Percentiles rank a stretch among this genome's conserved stretches.
Conservation (phyloP, 1,284 basidiomycete genomes). For the Fomitopsis pinicola region DNA sequence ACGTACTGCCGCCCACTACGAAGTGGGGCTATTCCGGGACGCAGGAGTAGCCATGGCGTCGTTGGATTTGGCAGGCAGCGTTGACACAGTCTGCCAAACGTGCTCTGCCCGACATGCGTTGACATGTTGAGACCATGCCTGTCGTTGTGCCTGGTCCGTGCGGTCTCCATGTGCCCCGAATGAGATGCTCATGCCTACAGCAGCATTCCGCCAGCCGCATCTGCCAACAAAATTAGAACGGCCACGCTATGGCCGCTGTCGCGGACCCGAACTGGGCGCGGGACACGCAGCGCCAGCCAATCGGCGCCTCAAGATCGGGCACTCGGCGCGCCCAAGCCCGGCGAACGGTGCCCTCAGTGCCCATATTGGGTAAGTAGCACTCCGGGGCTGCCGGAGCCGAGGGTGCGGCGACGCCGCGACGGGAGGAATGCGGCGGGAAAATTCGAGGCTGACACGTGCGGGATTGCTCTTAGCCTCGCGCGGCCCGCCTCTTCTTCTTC, state of each 20-base stretch:
- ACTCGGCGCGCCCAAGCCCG: not conserved
- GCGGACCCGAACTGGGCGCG: not conserved
- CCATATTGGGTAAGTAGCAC: not conserved
- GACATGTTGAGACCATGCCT: not conserved
- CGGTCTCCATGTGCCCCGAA: not conserved
- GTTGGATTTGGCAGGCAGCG: too few relatives aligned
- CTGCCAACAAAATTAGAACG: not conserved
- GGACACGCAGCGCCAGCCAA: not conserved
- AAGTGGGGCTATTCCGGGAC: not conserved
- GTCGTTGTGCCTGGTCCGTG: not conserved
- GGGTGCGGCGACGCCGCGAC: not conserved
- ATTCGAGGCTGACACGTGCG: not conserved
- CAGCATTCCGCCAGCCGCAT: not conserved
- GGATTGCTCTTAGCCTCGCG: not conserved
- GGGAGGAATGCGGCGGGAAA: not conserved
- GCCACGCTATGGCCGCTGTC: not conserved
- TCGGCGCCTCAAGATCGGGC: not conserved
- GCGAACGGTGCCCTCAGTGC: not conserved
- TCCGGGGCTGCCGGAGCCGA: not conserved
- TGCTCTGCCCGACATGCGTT: not conserved
- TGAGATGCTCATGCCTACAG: not conserved
- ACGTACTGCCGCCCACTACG: too few relatives aligned
- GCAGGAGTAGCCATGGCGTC: not conserved
- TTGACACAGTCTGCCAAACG: not conserved
- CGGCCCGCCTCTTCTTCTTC: not conserved